Evolutionary conservation across 1,284 basidiomycete genomes (phyloP).

Genomic region (Puccinia hordei): DNA sequence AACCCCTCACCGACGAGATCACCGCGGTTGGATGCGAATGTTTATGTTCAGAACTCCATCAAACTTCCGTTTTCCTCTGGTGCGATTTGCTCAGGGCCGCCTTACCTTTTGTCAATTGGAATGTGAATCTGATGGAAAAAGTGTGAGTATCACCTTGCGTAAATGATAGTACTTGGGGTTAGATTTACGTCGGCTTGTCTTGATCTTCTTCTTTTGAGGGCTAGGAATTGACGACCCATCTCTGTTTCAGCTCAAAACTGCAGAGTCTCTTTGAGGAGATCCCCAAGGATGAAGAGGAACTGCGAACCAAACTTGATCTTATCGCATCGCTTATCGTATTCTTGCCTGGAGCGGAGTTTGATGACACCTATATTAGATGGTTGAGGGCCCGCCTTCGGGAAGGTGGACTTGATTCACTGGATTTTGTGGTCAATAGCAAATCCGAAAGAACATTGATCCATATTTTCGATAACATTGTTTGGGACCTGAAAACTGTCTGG

Average conservation of each 20-base stretch:
- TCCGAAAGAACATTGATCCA: constrained; percentile 18
- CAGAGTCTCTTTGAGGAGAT: constrained; percentile 4
- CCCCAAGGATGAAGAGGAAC: constrained; percentile 23
- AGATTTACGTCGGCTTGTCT: no score
- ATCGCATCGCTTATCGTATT: constrained; percentile 23
- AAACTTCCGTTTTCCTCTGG: constrained; percentile 11
- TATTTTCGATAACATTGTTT: not conserved
- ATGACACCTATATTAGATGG: constrained; percentile 22
- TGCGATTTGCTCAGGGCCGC: constrained; percentile 12
- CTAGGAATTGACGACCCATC: not conserved
- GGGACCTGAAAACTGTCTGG: constrained; percentile 14
- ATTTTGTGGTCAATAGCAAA: constrained; percentile 19
- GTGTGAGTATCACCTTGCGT: no score
- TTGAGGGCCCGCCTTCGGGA: constrained; percentile 16
- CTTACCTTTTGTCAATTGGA: constrained; percentile 10
- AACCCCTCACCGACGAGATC: not conserved
- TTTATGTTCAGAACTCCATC: not conserved
- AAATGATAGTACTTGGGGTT: no score
- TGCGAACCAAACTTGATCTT: constrained; percentile 23
- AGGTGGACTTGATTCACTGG: constrained; percentile 38
- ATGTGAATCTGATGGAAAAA: constrained; percentile 7
- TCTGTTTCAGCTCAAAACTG: constrained; percentile 22
- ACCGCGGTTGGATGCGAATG: not conserved
- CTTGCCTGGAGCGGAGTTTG: constrained; percentile 31
- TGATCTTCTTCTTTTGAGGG: not conserved